Base-by-base conservation (phyloP, 2,329 filamentous ascomycete genomes). In the Curvularia spicifera region DNA sequence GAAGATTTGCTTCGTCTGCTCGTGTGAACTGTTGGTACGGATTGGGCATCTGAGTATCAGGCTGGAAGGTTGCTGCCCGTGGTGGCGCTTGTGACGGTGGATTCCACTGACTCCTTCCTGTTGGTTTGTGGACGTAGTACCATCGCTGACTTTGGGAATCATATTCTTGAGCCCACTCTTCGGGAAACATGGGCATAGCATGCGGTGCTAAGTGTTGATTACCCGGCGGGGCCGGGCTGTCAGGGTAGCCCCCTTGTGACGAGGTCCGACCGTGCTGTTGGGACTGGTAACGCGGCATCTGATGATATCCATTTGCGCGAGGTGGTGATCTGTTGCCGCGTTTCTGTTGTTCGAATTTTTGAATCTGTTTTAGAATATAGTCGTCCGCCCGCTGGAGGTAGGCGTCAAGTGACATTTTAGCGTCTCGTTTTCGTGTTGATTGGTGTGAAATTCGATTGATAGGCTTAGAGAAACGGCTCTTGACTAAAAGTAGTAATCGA, bases 31-130 rank as follows among this genome's bases (percentile, higher is more conserved):
- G 39, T 4, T 57, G 18, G 40, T 49, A 31, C 12, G 56, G 39
- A 54, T 13, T 58, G 45, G 45, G 45, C 39, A 49, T 50, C 5
- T 18, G 44, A 2, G 40, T 51, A 20, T 53, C 50, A 20, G 56
- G 52, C 54, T 59, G 55, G 26, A 51, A 48, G 0, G 42, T 52
- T n/a, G 46, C 10, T 13, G 51, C 48, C 37, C 44, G 57, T 29
- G 28, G 31, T 29, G 52, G 53, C 26, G 31, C 49, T 33, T 51
- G 48, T 8, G 74, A 66, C 4, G 68, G 67, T 15, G 66, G 65
- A 58, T 88, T 84, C 87, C 87, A 89, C 73, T 89, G 86, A 0
- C 84, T 83, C 54, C 81, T 82, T 20, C 86, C 85, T 6, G 85
- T 84, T 43, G 83, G 78, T 51, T 83, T 77, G 70, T 90, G 85